Conservation (phyloP, 352 stramenopile genomes). For the Aphanomyces astaci region DNA sequence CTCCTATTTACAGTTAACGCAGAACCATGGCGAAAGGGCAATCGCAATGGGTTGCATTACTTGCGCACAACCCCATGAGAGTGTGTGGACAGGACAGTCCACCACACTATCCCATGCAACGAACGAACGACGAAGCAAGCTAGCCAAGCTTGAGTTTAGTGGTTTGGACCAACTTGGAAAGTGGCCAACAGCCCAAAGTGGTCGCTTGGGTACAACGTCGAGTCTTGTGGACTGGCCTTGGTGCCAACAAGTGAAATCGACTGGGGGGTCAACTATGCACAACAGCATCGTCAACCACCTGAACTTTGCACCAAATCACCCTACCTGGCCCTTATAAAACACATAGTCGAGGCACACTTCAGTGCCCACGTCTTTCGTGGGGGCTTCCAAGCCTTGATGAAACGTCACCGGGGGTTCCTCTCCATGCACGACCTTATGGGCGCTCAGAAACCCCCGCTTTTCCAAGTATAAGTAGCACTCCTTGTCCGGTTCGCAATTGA, state of each 20-base stretch:
- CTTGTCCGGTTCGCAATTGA: not conserved
- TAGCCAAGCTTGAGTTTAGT: not conserved
- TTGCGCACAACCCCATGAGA: too few relatives aligned
- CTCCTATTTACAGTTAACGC: not conserved
- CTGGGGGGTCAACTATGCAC: not conserved
- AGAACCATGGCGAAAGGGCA: too few relatives aligned
- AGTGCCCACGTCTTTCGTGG: constrained; percentile 3
- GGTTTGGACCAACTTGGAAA: not conserved
- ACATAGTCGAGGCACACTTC: constrained; percentile 5
- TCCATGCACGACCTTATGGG: not conserved
- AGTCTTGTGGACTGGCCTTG: not conserved
- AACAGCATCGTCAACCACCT: not conserved
- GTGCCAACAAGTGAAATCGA: not conserved
- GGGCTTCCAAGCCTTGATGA: constrained; percentile 7
- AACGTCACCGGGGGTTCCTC: not conserved
- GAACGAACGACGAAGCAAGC: too few relatives aligned
- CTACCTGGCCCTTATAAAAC: not conserved
- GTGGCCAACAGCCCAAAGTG: constrained; percentile 1
- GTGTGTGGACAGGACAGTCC: too few relatives aligned
- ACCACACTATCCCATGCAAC: not conserved
- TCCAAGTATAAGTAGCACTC: constrained; percentile 5
- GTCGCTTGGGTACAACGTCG: constrained; percentile 1
- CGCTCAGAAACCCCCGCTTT: not conserved
- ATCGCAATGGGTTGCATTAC: too few relatives aligned
- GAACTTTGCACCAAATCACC: not conserved